Percentiles rank a stretch among this genome's conserved stretches.
These are phyloP conservation scores for Hysterium pulicare DNA, from an alignment of 2,329 filamentous ascomycete species.

Conservation along the genomic window DNA sequence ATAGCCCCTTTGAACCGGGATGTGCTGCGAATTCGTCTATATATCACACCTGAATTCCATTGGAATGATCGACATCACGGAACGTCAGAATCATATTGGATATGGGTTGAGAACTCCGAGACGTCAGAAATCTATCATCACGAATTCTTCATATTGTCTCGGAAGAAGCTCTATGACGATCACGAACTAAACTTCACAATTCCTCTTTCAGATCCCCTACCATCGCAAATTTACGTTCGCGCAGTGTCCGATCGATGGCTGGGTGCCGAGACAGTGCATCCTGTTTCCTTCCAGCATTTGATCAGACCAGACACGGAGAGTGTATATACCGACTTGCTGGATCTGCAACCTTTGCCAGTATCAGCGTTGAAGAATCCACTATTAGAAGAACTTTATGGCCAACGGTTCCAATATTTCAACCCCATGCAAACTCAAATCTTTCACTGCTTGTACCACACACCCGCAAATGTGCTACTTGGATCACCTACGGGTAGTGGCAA, in stretches of 20 bases:
- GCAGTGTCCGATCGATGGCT: slow-evolving; percentile 95
- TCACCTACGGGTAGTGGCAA: slow-evolving; percentile 97
- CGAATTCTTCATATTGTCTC: slow-evolving; percentile 90
- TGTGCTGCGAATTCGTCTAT: slow-evolving; percentile 85
- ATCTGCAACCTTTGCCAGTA: slow-evolving; percentile 85
- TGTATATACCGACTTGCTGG: slow-evolving; percentile 89
- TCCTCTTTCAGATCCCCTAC: slow-evolving; percentile 85
- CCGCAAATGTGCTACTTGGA: slow-evolving; percentile 87
- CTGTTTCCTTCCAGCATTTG: slow-evolving; percentile 95
- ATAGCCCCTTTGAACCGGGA: slow-evolving; percentile 95
- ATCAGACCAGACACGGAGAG: slow-evolving; percentile 97
- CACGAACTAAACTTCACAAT: slow-evolving; percentile 98
- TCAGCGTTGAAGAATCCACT: slow-evolving; percentile 81
- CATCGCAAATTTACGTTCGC: slow-evolving; percentile 92
- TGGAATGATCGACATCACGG: slow-evolving; percentile 97
- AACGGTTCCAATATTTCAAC: slow-evolving; percentile 95
- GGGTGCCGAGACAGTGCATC: slow-evolving; percentile 90
- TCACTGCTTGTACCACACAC: slow-evolving; percentile 89
- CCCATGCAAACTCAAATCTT: slow-evolving; percentile 99
- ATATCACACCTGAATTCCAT: slow-evolving; percentile 80
- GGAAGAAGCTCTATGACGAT: slow-evolving; percentile 88
- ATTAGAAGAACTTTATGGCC: slow-evolving; percentile 81
- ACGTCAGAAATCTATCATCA: slow-evolving; percentile 97
- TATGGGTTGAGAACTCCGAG: slow-evolving; percentile 98
- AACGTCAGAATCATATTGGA: slow-evolving; percentile 92